Base-by-base conservation (phyloP, 805 yeast species). In the Wickerhamiella siamensis region DNA sequence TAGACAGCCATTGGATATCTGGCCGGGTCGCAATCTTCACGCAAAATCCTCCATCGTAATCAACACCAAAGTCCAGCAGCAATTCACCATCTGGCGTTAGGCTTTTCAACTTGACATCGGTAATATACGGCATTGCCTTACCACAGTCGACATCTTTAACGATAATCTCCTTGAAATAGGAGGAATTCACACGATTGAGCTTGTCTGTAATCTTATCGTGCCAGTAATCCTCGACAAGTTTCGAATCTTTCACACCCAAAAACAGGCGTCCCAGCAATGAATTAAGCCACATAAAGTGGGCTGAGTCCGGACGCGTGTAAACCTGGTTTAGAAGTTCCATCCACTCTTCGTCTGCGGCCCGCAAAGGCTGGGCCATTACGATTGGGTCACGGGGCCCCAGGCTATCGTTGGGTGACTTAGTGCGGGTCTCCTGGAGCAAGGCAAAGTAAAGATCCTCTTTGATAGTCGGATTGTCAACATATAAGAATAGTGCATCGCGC, bases 371-470 rank as follows among this genome's bases (percentile, higher is more conserved):
- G 0, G 97, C 96, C 58, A 73, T 68, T 0, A 72, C 44, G 1
- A 67, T 53, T 1, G 96, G 84, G 41, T 77, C 75, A 16, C 75
- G 51, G 20, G 51, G 50, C 15, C 50, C 51, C 22, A 50, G 27
- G 33, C 46, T 40, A 24, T 31, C 3, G 21, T 39, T 42, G 31
- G 45, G 34, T n/a, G 39, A 12, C 18, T 10, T 27, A 17, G 34
- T 19, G 17, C 43, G 47, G 36, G 49, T 41, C 26, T 43, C 93
- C 43, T 78, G 67, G n/a, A 88, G 67, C 42, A 91, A 64, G 1
- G 83, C 77, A 59, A 84, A 86, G 57, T 88, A 91, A 81, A 95
- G 78, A 57, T 88, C 95, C 59, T 91, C 98, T 54, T 88, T 88
- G 37, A 79, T 86, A 43, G 70, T 70, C 50, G 86, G 83, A 38